phyloP scores from a whole-genome alignment of 495 filamentous ascomycete species.

The Daldinia decipiens region DNA sequence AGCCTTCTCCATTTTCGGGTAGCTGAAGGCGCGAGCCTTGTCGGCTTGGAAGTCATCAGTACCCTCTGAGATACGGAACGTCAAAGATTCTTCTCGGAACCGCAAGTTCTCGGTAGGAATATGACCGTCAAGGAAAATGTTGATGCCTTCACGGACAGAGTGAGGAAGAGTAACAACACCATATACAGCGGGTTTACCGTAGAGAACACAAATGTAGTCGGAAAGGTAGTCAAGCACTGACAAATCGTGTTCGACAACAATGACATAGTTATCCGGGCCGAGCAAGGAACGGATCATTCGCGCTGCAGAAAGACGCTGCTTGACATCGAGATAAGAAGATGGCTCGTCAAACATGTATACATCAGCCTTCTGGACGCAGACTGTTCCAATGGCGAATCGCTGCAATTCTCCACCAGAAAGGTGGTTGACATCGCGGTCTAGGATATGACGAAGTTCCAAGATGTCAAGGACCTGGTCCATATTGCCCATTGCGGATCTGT shows the following conservation, averaged over 20 bases:
- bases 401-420: slow-evolving; percentile 98
- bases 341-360: slow-evolving; percentile 99
- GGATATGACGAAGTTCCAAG: slow-evolving; percentile 85
- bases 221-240: slow-evolving; percentile 98
- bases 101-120: slow-evolving; percentile 98
- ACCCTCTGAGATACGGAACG: slow-evolving; percentile 93
- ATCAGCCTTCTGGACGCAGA: slow-evolving; percentile 95
- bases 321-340: slow-evolving; percentile 93
- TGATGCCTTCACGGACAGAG: slow-evolving; percentile 98
- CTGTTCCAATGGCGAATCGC: slow-evolving; percentile 93
- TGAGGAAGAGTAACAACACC: slow-evolving; percentile 97
- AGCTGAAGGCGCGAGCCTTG: slow-evolving; percentile 82
- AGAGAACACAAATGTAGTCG: slow-evolving; percentile 97
- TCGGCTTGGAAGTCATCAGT: slow-evolving; percentile 91
- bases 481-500: slow-evolving; percentile 79
- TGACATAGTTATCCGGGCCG: slow-evolving; percentile 91
- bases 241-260: slow-evolving; percentile 98
- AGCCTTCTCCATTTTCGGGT: slow-evolving; percentile 93
- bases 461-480: slow-evolving; percentile 84
- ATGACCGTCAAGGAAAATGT: slow-evolving; percentile 98
- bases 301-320: slow-evolving; percentile 93
- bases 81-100: slow-evolving; percentile 95
- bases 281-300: slow-evolving; percentile 90
- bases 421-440: slow-evolving; percentile 84
- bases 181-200: slow-evolving; percentile 93